Conservation (phyloP, 163 green algal genomes). For the Prototheca wickerhamii region DNA sequence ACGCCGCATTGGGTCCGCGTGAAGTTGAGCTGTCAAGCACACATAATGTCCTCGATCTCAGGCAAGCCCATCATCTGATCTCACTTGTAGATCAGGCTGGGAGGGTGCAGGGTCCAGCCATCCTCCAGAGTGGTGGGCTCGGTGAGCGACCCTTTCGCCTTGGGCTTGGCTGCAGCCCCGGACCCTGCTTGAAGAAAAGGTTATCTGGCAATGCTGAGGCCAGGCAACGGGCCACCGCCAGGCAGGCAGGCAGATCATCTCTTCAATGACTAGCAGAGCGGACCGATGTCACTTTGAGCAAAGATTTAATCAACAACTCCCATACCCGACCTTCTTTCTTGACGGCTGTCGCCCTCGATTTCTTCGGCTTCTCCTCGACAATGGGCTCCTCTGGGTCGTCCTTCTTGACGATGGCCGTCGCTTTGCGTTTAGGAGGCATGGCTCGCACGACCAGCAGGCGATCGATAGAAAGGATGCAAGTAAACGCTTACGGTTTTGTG, state of each 20-base stretch:
- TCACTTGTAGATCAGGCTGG: slow-evolving; percentile 34
- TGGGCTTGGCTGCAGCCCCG: no score
- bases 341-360: neutral
- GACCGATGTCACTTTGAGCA: no score
- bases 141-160: neutral
- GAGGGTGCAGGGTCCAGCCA: slow-evolving; percentile 27
- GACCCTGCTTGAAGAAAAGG: no score
- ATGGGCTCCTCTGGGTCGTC: neutral
- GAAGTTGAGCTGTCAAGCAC: neutral
- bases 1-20: neutral
- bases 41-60: neutral
- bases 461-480: no score
- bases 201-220: no score
- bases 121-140: slow-evolving; percentile 7
- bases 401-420: neutral
- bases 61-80: neutral
- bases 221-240: no score
- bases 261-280: no score
- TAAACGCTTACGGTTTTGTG: no score
- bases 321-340: slow-evolving; percentile 9
- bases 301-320: no score
- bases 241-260: no score
- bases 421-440: slow-evolving; percentile 8
- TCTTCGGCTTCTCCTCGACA: slow-evolving; percentile 9
- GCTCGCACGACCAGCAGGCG: slow-evolving; percentile 30